A percentile compares a stretch with the other conserved stretches of the same genome.
phyloP scores from a whole-genome alignment of 2,329 filamentous ascomycete genomes.

The Exophiala aquamarina region DNA sequence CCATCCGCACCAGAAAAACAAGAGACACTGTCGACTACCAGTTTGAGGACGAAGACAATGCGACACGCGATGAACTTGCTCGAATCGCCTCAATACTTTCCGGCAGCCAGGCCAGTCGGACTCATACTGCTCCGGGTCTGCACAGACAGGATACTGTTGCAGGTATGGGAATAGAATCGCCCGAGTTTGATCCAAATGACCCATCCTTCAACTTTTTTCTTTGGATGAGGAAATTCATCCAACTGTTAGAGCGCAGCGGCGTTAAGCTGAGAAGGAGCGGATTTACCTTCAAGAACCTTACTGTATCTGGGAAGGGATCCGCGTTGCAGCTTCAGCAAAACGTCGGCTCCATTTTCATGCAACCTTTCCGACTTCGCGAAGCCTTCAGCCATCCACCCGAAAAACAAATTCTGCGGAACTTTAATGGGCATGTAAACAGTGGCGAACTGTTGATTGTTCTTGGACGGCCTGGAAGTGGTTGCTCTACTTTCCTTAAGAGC shows the following conservation, averaged over 20 bases:
- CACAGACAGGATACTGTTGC: slow-evolving; percentile 21
- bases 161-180: slow-evolving; percentile 19
- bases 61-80: slow-evolving; percentile 16
- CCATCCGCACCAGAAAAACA: slow-evolving; percentile 22
- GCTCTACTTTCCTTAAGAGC: slow-evolving; percentile 79
- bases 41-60: slow-evolving; percentile 13
- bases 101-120: slow-evolving; percentile 11
- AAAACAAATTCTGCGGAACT: slow-evolving; percentile 57
- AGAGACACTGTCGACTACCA: slow-evolving; percentile 18
- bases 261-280: slow-evolving; percentile 38
- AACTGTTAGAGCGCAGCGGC: slow-evolving; percentile 18
- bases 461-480: slow-evolving; percentile 67
- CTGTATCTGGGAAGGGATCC: slow-evolving; percentile 63
- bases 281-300: slow-evolving; percentile 65
- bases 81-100: slow-evolving; percentile 21
- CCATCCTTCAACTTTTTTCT: slow-evolving; percentile 24
- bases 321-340: slow-evolving; percentile 69
- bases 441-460: slow-evolving; percentile 66
- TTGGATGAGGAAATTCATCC: slow-evolving; percentile 21
- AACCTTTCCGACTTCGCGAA: slow-evolving; percentile 59
- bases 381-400: slow-evolving; percentile 53
- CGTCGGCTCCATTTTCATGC: slow-evolving; percentile 59
- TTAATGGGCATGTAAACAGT: slow-evolving; percentile 52
- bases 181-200: slow-evolving; percentile 21
- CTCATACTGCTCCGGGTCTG: slow-evolving; percentile 10